Conservation (phyloP, 2,329 filamentous ascomycete genomes). For the Aureobasidium sp. region DNA sequence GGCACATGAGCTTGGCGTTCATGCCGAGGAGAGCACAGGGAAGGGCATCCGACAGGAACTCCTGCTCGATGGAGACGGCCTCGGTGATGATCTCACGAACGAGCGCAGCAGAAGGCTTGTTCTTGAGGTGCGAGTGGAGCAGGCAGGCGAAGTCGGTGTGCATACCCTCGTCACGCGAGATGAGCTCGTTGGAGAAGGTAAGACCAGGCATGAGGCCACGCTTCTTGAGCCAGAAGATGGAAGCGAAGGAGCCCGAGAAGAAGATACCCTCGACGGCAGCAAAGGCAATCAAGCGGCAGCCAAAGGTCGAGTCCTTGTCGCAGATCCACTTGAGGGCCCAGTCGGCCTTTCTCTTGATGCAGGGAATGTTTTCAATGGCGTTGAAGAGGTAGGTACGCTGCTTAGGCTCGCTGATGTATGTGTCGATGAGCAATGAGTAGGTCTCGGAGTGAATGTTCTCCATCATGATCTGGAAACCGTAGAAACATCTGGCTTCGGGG, state of each 20-base stretch:
- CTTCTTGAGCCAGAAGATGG: slow-evolving; percentile 99
- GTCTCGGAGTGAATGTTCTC: slow-evolving; percentile 99
- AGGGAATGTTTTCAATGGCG: slow-evolving; percentile 96
- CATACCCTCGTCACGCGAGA: slow-evolving; percentile 97
- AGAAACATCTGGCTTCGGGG: slow-evolving; percentile 98
- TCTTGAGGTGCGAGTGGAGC: slow-evolving; percentile 92
- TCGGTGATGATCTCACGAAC: slow-evolving; percentile 88
- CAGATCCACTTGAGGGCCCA: slow-evolving; percentile 95
- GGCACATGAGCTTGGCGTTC: slow-evolving; percentile 96
- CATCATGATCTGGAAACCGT: slow-evolving; percentile 99
- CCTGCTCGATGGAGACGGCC: slow-evolving; percentile 89
- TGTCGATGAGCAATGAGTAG: slow-evolving; percentile 97
- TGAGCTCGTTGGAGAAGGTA: slow-evolving; percentile 99
- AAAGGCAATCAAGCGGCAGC: slow-evolving; percentile 90
- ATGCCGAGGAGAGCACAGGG: slow-evolving; percentile 91
- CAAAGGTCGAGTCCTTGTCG: slow-evolving; percentile 90
- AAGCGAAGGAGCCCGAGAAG: slow-evolving; percentile 97
- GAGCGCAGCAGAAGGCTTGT: slow-evolving; percentile 74
- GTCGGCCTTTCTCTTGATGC: slow-evolving; percentile 97
- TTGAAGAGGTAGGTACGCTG: slow-evolving; percentile 95
- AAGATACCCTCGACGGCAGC: slow-evolving; percentile 99
- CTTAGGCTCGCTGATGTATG: slow-evolving; percentile 96
- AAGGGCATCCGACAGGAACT: slow-evolving; percentile 94
- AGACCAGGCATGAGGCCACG: slow-evolving; percentile 97
- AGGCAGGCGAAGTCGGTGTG: slow-evolving; percentile 99